Conservation (phyloP, 495 filamentous ascomycete species). For the Pyronema domesticum region DNA sequence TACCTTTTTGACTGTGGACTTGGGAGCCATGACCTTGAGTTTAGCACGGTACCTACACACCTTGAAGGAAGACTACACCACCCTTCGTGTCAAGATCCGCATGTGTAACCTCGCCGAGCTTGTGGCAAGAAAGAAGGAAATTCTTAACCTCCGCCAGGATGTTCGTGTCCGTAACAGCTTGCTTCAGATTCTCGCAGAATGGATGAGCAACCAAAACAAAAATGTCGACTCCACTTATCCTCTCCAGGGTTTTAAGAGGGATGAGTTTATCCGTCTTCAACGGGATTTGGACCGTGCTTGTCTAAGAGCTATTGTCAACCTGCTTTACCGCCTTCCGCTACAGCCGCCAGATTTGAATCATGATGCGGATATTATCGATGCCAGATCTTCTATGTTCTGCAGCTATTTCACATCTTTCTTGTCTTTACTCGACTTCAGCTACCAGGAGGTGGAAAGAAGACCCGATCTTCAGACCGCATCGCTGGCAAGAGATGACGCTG, state of each 20-base stretch:
- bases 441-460: conserved; percentile 29
- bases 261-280: conserved; percentile 38
- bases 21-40: conserved; percentile 40
- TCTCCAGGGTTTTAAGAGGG: conserved; percentile 24
- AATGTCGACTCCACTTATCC: conserved; percentile 9
- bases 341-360: conserved; percentile 44
- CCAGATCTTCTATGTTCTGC: conserved; percentile 46
- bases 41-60: conserved; percentile 43
- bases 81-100: conserved; percentile 44
- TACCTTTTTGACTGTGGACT: conserved; percentile 39
- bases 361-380: conserved; percentile 43
- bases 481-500: conserved; percentile 29
- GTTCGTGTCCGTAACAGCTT: conserved; percentile 46
- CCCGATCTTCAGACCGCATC: conserved; percentile 27
- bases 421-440: conserved; percentile 39
- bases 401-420: conserved; percentile 49
- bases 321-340: conserved; percentile 45
- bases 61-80: conserved; percentile 32
- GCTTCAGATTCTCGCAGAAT: conserved; percentile 43
- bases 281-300: conserved; percentile 46
- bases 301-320: conserved; percentile 39
- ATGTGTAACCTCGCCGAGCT: conserved; percentile 46
- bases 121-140: conserved; percentile 45
- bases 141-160: conserved; percentile 46
- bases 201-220: conserved; percentile 29